Evolutionary conservation across 2,329 filamentous ascomycete species (phyloP), one percentile per base, ranked within the genome.

Genomic region (Simplicillium aogashimaense): DNA sequence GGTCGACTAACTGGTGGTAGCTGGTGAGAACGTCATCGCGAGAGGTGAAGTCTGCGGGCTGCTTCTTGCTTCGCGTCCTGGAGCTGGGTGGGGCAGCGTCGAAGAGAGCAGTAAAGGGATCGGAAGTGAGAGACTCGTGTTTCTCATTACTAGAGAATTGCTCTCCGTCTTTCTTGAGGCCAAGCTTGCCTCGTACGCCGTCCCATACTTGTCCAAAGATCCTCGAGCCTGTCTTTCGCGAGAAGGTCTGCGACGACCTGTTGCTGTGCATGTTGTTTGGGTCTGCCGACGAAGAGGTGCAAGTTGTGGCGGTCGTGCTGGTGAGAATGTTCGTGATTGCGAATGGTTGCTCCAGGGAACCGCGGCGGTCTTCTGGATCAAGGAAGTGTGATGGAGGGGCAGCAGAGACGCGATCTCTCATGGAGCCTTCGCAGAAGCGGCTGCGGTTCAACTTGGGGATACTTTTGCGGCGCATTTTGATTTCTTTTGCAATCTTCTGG

Each of bases 401-500:
- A 43, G 77, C 72, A 53, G 83, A 89, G 28, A 76, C 69, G 47
- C 84, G 79, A 59, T 94, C 86, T 53, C 81, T 86, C 85, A 95
- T 90, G 53, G 83, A 90, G 32, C 83, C 88, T 62, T 95, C 88
- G 30, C 81, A 53, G 73, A 94, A 68, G 62, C 78, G 56, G 65
- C 76, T 66, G 49, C 59, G 60, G 45, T 50, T 58, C 41, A 45
- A 9, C 9, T 25, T 25, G 20, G 20, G 20, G 9, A 25, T 25
- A 25, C 20, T 25, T 25, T 25, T 25, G 20, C 20, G 20, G 20
- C 20, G 20, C 20, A 25, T 25, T 25, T 25, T 25, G 20, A 6
- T 5, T 25, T 25, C 9, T 25, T 25, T 25, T 25, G 20, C 20
- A 6, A 25, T 25, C 9, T 25, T 25, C 20, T n/a, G n/a, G n/a